Percentiles rank a stretch among this genome's conserved stretches.
Conservation (phyloP, 768 basidiomycete species). For the Suillus lakei region DNA sequence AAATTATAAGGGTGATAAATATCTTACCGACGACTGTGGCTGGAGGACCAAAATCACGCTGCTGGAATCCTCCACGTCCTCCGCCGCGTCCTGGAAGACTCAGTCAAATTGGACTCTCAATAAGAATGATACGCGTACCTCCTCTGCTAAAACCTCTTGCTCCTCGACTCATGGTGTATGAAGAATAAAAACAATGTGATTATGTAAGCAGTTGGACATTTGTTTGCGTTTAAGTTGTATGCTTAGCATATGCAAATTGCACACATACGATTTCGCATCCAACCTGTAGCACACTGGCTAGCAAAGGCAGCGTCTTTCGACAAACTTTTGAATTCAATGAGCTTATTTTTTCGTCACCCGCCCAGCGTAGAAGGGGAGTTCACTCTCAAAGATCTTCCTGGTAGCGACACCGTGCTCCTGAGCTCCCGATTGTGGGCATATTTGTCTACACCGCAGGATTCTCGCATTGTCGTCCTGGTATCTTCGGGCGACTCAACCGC, state of each 20-base stretch:
- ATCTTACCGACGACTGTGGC: conserved; percentile 73
- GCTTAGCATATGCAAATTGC: not conserved
- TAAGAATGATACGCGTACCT: conserved; percentile 33
- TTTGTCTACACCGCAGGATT: not conserved
- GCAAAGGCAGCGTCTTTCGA: not conserved
- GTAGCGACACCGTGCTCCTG: conserved; percentile 34
- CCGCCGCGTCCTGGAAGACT: conserved; percentile 55
- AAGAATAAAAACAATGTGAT: conserved; percentile 12
- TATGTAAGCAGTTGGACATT: conserved; percentile 26
- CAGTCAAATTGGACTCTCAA: not conserved
- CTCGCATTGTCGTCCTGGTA: not conserved
- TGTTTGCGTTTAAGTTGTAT: not conserved
- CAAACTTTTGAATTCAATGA: conserved; percentile 29
- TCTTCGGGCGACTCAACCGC: not conserved
- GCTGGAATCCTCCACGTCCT: conserved; percentile 73
- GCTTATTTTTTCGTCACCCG: conserved; percentile 39
- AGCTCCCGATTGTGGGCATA: conserved; percentile 3
- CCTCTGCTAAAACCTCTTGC: conserved; percentile 60
- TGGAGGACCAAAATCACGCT: conserved; percentile 78
- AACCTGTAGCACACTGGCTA: not conserved
- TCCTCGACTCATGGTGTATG: conserved; percentile 53
- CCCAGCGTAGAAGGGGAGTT: conserved; percentile 33
- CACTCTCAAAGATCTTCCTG: conserved; percentile 22
- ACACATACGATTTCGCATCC: not conserved
- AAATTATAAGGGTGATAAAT: not conserved